Base-by-base conservation (phyloP, 2,329 filamentous ascomycete genomes). In the Diaporthe vexans region DNA sequence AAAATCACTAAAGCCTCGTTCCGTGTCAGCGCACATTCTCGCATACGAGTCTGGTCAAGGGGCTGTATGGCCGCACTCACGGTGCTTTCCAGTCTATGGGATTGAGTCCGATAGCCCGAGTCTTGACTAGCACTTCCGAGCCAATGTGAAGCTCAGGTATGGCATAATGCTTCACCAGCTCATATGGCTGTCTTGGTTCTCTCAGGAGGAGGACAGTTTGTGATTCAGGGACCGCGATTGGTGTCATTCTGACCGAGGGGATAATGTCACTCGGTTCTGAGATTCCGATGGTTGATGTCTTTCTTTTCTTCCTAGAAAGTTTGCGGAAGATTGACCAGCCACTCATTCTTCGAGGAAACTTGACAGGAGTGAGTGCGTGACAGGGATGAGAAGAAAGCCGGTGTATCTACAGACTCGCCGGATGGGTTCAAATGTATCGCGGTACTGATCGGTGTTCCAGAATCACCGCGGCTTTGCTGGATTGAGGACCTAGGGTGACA, bases 31-130 rank as follows among this genome's bases (percentile, higher is more conserved):
- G 52, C 19, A 72, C 29, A 43, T 17, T 21, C 24, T 29, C 46
- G 17, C 33, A 8, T 3, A 63, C 4, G 46, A 10, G n/a, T 51
- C 26, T 35, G n/a, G 26, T 9, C 43, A 33, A 52, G 26, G 33
- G 24, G 21, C n/a, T 17, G 33, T 35, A 21, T 10, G 19, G 26
- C 4, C 51, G 15, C 17, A 86, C 90, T 78, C 84, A 93, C 92
- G 92, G 91, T 74, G 91, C 88, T 84, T 94, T 94, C 91, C 91
- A 94, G 80, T 94, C 94, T 72, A 95, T 93, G 0, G 94, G 94
- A 78, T 95, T 95, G 51, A 95, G 83, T 0, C 93, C 93, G 77
- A 94, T 91, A 17, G 89, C 89, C 51, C 88, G 84, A 1, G 91
- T 88, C 79, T 88, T 89, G n/a, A 94, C 88, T 7, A 94, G 83